These are phyloP conservation scores for Aspergillus taichungensis DNA, from an alignment of 495 filamentous ascomycete species.

Conservation along the genomic window DNA sequence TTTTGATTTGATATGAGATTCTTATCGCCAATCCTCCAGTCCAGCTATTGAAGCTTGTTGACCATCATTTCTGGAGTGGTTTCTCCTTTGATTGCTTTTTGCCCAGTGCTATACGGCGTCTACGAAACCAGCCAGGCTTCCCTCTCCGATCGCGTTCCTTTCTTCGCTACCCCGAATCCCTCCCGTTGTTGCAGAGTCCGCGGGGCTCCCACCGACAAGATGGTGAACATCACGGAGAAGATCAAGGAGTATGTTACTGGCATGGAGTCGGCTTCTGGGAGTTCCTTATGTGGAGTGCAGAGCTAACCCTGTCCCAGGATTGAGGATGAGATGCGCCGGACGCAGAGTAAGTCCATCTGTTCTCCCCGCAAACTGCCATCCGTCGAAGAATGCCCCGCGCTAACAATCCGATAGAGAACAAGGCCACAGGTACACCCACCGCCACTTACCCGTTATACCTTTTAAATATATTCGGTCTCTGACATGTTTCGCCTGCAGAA, in stretches of 20 bases:
- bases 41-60: background rate
- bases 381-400: slow-evolving; percentile 26
- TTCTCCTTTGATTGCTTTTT: background rate
- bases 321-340: slow-evolving; percentile 98
- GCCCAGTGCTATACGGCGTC: background rate
- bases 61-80: background rate
- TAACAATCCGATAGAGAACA: slow-evolving; percentile 67
- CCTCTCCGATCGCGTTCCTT: background rate
- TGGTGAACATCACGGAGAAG: slow-evolving; percentile 99
- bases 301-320: slow-evolving; percentile 53
- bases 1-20: slow-evolving; percentile 10
- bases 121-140: too few relatives aligned
- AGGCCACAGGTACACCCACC: slow-evolving; percentile 74
- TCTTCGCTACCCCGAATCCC: background rate
- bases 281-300: background rate
- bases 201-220: slow-evolving; percentile 48
- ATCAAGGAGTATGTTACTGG: slow-evolving; percentile 84
- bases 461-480: background rate
- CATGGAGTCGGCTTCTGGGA: background rate
- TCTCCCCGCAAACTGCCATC: slow-evolving; percentile 5
- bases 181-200: slow-evolving; percentile 12
- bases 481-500: slow-evolving; percentile 45
- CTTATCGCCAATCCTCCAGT: background rate
- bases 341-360: slow-evolving; percentile 63
- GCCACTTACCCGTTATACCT: slow-evolving; percentile 1